A percentile compares a stretch with the other conserved stretches of the same genome.
Evolutionary conservation across 768 basidiomycete species (phyloP).

Genomic region (Lactarius sanguifluus): DNA sequence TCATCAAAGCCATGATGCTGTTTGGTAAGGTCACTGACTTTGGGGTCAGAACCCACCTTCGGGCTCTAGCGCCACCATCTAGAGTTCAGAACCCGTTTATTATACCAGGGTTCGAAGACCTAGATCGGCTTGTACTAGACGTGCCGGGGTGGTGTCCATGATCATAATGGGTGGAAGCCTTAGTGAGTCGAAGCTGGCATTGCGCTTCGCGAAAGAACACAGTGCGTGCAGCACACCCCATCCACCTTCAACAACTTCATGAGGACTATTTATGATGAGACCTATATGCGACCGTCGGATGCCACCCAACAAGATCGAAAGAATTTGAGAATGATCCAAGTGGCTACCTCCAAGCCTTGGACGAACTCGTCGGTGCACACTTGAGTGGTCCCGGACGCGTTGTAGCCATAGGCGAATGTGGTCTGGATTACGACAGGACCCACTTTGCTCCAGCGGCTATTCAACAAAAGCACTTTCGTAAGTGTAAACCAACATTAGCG

Average conservation of each 20-base stretch:
- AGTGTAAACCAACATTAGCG: not conserved
- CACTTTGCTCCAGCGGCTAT: conserved; percentile 59
- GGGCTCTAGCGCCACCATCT: conserved; percentile 62
- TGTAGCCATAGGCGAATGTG: conserved; percentile 79
- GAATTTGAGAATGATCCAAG: conserved; percentile 61
- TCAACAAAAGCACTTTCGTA: conserved; percentile 65
- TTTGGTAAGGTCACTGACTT: conserved; percentile 86
- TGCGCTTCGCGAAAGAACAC: conserved; percentile 58
- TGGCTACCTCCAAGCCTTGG: conserved; percentile 64
- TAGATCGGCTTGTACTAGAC: conserved; percentile 65
- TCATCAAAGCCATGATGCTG: conserved; percentile 81
- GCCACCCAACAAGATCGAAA: conserved; percentile 74
- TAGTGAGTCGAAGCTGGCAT: conserved; percentile 56
- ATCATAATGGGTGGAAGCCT: conserved; percentile 74
- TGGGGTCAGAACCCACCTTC: conserved; percentile 73
- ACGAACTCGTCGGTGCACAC: too few species aligned
- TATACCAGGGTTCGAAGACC: conserved; percentile 61
- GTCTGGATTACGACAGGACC: conserved; percentile 77
- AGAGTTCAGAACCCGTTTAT: conserved; percentile 74
- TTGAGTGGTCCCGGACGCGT: conserved; percentile 57
- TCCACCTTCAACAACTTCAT: not conserved
- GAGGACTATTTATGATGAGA: conserved; percentile 37
- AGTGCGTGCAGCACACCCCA: conserved; percentile 36
- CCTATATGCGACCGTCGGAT: conserved; percentile 73
- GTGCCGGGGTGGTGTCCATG: conserved; percentile 65